A percentile compares a stretch with the other conserved stretches of the same genome.
phyloP scores from a whole-genome alignment of 2,329 filamentous ascomycete species.

The Aspergillus fumigatiaffinis region DNA sequence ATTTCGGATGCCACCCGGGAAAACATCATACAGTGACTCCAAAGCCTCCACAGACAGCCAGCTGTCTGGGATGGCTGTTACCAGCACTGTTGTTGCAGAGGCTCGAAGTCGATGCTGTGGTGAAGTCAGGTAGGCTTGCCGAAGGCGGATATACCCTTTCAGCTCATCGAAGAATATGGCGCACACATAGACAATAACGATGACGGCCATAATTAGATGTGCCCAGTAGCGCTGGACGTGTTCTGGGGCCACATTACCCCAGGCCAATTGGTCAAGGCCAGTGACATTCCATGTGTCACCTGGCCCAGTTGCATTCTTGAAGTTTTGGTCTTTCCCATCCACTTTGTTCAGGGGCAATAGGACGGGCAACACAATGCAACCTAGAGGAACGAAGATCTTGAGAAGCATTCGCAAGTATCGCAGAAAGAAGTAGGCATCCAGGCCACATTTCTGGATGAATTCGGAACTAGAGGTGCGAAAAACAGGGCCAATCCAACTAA shows the following conservation, averaged over 20 bases:
- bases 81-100: conserved; percentile 91
- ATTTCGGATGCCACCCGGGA: conserved; percentile 89
- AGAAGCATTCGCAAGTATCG: conserved; percentile 83
- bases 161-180: conserved; percentile 83
- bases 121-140: conserved; percentile 90
- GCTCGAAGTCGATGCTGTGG: conserved; percentile 90
- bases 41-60: conserved; percentile 85
- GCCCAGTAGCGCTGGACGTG: conserved; percentile 74
- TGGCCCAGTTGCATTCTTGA: conserved; percentile 37
- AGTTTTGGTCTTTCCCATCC: conserved; percentile 62
- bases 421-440: conserved; percentile 97
- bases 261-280: conserved; percentile 78
- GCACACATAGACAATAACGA: conserved; percentile 79
- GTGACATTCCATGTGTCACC: conserved; percentile 47
- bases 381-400: conserved; percentile 85
- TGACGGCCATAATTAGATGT: conserved; percentile 74
- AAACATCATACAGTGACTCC: conserved; percentile 84
- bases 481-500: conserved; percentile 51
- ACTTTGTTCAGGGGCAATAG: conserved; percentile 79
- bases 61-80: conserved; percentile 83
- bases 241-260: conserved; percentile 72
- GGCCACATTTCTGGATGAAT: conserved; percentile 89
- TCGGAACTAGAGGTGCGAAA: conserved; percentile 73
- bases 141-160: conserved; percentile 81
- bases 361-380: conserved; percentile 73